Conservation (phyloP, 352 stramenopile species). For the Pseudoperonospora humuli region DNA sequence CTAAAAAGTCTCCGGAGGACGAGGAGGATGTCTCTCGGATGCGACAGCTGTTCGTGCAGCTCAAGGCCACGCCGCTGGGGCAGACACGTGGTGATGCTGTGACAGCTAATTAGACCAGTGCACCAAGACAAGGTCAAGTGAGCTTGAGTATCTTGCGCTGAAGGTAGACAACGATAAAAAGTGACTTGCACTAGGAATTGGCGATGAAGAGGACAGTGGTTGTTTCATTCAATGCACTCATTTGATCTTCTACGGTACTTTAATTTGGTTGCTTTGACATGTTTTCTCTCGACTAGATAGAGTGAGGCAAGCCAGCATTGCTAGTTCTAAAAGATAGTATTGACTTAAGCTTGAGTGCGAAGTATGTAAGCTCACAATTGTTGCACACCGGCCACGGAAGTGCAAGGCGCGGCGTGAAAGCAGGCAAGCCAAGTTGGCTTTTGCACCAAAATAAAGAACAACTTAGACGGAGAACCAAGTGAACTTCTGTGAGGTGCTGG, state of each 20-base stretch:
- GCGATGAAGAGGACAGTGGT: slow-evolving; percentile 6
- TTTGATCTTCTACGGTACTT: slow-evolving; percentile 20
- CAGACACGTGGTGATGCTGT: slow-evolving; percentile 53
- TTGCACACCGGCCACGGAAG: slow-evolving; percentile 49
- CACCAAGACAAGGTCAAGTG: slow-evolving; percentile 9
- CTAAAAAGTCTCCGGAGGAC: slow-evolving; percentile 57
- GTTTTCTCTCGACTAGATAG: no score
- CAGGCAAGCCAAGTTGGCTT: slow-evolving; percentile 39
- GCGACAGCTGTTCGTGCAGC: slow-evolving; percentile 89
- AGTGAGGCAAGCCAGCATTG: no score
- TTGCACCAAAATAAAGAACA: slow-evolving; percentile 43
- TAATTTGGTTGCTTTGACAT: neutral
- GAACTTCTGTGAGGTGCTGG: slow-evolving; percentile 50
- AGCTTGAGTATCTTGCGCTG: slow-evolving; percentile 3
- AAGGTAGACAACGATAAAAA: slow-evolving; percentile 12
- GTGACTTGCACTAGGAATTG: neutral
- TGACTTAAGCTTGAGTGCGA: no score
- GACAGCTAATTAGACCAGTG: slow-evolving; percentile 31
- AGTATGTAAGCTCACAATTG: slow-evolving; percentile 51
- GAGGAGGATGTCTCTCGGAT: slow-evolving; percentile 88
- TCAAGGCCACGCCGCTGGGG: slow-evolving; percentile 89
- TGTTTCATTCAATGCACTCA: neutral
- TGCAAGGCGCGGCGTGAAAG: slow-evolving; percentile 45
- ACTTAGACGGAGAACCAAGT: slow-evolving; percentile 23
- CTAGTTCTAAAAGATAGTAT: no score